phyloP scores from a whole-genome alignment of 768 basidiomycete genomes.

The Lentinula sp. region DNA sequence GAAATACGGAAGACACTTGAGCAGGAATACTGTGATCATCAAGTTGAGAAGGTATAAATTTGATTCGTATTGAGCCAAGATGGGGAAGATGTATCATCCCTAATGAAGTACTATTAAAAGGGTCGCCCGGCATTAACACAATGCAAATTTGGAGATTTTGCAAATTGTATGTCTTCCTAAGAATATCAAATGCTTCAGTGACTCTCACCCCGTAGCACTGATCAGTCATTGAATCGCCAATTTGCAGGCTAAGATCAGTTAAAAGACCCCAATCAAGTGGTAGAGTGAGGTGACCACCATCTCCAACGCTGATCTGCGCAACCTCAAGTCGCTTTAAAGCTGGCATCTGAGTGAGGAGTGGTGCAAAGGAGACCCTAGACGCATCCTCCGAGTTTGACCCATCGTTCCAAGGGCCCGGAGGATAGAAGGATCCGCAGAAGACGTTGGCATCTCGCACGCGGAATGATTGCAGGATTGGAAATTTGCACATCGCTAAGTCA shows the following conservation, averaged over 20 bases:
- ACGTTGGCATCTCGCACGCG: not conserved
- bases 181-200: not conserved
- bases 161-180: not conserved
- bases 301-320: no score
- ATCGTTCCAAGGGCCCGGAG: no score
- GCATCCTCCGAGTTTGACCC: no score
- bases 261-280: no score
- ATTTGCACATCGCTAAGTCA: not conserved
- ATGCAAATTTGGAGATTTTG: not conserved
- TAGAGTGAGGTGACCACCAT: not conserved
- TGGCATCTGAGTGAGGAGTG: not conserved
- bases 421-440: no score
- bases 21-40: not conserved
- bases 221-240: not conserved
- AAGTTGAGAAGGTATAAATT: not conserved
- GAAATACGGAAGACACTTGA: not conserved
- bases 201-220: not conserved
- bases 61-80: not conserved
- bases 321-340: not conserved
- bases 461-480: not conserved
- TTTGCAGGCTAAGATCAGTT: not conserved
- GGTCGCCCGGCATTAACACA: not conserved
- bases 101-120: not conserved
- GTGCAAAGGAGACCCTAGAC: not conserved
- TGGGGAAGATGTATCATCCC: not conserved